phyloP scores from a whole-genome alignment of 495 filamentous ascomycete genomes.

The Mytilinidion resinicola region DNA sequence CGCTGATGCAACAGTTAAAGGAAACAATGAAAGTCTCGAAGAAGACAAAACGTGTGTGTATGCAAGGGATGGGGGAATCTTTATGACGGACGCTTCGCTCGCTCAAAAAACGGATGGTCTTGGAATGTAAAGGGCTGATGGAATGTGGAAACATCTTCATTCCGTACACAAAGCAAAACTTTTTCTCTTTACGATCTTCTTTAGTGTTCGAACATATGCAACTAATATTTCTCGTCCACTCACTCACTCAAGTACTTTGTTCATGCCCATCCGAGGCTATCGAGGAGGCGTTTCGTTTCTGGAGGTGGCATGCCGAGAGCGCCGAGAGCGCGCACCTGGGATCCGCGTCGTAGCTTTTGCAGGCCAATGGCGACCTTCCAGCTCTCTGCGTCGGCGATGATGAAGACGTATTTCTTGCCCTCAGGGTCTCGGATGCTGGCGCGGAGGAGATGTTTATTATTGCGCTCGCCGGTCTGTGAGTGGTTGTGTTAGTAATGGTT shows the following conservation, averaged over 20 bases:
- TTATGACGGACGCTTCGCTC: no score
- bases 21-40: no score
- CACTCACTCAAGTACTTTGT: neutral
- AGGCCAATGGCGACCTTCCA: slow-evolving; percentile 90
- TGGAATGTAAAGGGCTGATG: no score
- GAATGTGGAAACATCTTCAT: no score
- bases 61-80: no score
- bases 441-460: slow-evolving; percentile 61
- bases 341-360: slow-evolving; percentile 64
- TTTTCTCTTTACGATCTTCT: no score
- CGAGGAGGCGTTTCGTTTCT: slow-evolving; percentile 57
- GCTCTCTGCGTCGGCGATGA: slow-evolving; percentile 72
- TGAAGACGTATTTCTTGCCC: slow-evolving; percentile 74
- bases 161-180: no score
- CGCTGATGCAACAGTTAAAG: no score
- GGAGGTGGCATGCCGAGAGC: slow-evolving; percentile 40
- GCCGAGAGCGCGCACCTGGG: slow-evolving; percentile 46
- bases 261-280: slow-evolving; percentile 49
- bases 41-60: no score
- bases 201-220: no score
- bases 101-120: no score
- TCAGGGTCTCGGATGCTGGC: slow-evolving; percentile 80
- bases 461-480: slow-evolving; percentile 48
- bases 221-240: no score
- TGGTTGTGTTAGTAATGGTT: neutral